Conservation (phyloP, 1,139 yeast species). For the Yamadazyma sp. region DNA sequence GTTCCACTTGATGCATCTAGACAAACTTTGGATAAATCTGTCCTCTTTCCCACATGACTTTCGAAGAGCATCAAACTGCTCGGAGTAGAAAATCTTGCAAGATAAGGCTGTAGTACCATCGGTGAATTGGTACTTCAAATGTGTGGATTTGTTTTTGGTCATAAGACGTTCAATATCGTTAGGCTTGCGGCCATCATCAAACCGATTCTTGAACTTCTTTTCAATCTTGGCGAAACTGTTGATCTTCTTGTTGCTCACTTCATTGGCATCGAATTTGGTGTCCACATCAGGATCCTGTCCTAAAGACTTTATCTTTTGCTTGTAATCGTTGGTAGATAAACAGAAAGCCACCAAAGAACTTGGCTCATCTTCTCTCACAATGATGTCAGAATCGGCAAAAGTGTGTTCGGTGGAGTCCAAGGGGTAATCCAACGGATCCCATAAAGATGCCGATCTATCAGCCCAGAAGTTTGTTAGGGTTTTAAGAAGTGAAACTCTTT, state of each 20-base stretch:
- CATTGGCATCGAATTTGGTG: conserved; percentile 17
- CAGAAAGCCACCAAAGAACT: conserved; percentile 93
- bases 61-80: conserved; percentile 93
- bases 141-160: conserved; percentile 83
- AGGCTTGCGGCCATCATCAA: conserved; percentile 18
- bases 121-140: conserved; percentile 85
- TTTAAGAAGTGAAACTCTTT: conserved; percentile 74
- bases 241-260: conserved; percentile 31
- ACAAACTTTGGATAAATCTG: conserved; percentile 80
- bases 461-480: conserved; percentile 95
- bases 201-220: conserved; percentile 41
- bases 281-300: conserved; percentile 26
- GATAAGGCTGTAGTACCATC: conserved; percentile 88
- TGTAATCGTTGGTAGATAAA: conserved; percentile 79
- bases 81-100: conserved; percentile 93
- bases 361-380: conserved; percentile 96
- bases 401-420: conserved; percentile 80
- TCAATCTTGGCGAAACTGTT: conserved; percentile 44
- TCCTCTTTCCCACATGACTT: conserved; percentile 77
- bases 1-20: conserved; percentile 94
- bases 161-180: conserved; percentile 61
- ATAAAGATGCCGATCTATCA: conserved; percentile 89
- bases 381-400: conserved; percentile 90
- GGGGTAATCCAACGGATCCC: conserved; percentile 93
- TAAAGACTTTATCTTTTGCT: conserved; percentile 55